These are phyloP conservation scores for Pleurotus citrinopileatus DNA, from an alignment of 768 basidiomycete genomes.

Conservation along the genomic window DNA sequence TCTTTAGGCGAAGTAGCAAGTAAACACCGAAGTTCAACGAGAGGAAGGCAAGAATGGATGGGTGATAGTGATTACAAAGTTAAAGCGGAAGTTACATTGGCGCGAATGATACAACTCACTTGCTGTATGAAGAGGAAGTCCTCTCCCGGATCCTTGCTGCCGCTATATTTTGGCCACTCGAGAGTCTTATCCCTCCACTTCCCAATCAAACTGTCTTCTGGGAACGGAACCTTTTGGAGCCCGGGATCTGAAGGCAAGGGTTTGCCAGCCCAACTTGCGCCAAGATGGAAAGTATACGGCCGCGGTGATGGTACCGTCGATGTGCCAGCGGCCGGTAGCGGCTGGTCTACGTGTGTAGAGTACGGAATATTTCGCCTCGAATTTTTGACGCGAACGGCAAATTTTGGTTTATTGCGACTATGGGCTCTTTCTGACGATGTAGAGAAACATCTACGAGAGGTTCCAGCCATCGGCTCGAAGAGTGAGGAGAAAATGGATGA, in stretches of 20 bases:
- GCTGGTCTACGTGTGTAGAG: neutral
- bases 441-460: neutral
- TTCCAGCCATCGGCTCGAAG: neutral
- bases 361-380: slow-evolving; percentile 1
- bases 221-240: slow-evolving; percentile 46
- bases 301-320: slow-evolving; percentile 16
- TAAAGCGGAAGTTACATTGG: neutral
- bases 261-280: slow-evolving; percentile 78
- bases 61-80: neutral
- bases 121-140: slow-evolving; percentile 63
- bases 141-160: slow-evolving; percentile 40
- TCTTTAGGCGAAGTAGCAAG: too few species aligned
- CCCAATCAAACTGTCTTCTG: slow-evolving; percentile 54
- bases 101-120: slow-evolving; percentile 36
- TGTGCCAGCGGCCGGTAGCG: neutral
- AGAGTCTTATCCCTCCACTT: slow-evolving; percentile 70
- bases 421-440: slow-evolving; percentile 2
- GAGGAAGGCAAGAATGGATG: neutral
- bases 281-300: slow-evolving; percentile 73
- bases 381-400: neutral
- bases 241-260: slow-evolving; percentile 38
- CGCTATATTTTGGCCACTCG: slow-evolving; percentile 35
- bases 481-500: neutral
- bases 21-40: too few species aligned
- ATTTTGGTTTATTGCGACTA: neutral